Evolutionary conservation across 176 grass and related monocot species (phyloP).

Genomic region (Avena sativa): DNA sequence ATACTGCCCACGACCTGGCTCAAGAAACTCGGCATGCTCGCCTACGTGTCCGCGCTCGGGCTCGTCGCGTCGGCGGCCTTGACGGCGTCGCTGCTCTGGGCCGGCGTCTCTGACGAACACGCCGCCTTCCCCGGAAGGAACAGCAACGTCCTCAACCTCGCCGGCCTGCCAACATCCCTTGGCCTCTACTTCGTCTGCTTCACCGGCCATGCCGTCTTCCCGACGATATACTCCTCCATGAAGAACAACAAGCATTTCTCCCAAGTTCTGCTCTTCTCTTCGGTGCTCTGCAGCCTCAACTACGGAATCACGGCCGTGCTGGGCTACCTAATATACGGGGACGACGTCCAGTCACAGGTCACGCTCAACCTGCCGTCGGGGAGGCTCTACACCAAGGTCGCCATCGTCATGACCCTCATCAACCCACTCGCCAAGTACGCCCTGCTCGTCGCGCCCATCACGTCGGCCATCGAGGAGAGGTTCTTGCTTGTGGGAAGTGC

Average conservation of each 20-base stretch:
- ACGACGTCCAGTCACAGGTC: slow-evolving; percentile 5
- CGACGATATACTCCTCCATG: slow-evolving; percentile 58
- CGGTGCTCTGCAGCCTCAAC: slow-evolving; percentile 46
- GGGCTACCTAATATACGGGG: slow-evolving; percentile 12
- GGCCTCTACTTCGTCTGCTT: slow-evolving; percentile 59
- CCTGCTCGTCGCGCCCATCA: slow-evolving; percentile 49
- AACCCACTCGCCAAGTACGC: slow-evolving; percentile 13
- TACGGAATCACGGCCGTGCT: slow-evolving; percentile 49
- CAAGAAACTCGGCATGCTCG: slow-evolving; percentile 44
- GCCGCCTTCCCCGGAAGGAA: slow-evolving; percentile 31
- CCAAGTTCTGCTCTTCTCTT: slow-evolving; percentile 51
- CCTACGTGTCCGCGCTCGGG: slow-evolving; percentile 51
- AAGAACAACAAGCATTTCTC: slow-evolving; percentile 45
- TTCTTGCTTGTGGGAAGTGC: not conserved
- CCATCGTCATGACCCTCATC: slow-evolving; percentile 3
- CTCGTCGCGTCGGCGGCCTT: slow-evolving; percentile 52
- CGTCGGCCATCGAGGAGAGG: slow-evolving; percentile 51
- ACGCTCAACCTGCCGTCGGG: slow-evolving; percentile 5
- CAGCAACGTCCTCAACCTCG: slow-evolving; percentile 47
- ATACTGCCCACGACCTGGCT: slow-evolving; percentile 62
- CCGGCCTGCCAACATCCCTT: slow-evolving; percentile 46
- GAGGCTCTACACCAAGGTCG: slow-evolving; percentile 13
- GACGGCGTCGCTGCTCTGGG: slow-evolving; percentile 53
- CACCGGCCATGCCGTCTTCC: slow-evolving; percentile 57
- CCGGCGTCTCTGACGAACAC: slow-evolving; percentile 34